phyloP scores from a whole-genome alignment of 2,329 filamentous ascomycete genomes.

The Apiospora kogelbergensis region DNA sequence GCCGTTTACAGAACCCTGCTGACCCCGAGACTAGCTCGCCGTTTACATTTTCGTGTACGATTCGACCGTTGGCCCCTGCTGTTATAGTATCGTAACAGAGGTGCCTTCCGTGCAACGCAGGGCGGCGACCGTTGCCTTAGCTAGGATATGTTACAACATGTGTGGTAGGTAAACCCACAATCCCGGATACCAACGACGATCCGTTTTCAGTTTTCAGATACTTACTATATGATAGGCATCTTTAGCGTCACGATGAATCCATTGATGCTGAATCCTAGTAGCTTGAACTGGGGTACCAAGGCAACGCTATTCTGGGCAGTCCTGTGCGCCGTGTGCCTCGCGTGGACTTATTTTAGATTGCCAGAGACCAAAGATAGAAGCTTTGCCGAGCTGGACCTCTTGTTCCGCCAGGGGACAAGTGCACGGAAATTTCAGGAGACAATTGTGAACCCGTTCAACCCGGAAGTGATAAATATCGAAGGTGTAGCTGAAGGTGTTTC shows the following conservation, averaged over 20 bases:
- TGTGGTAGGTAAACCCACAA: neutral
- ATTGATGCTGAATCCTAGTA: constrained; percentile 14
- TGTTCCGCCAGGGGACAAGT: constrained; percentile 14
- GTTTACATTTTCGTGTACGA: constrained; percentile 14
- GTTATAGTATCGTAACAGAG: constrained; percentile 16
- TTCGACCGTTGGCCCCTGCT: constrained; percentile 15
- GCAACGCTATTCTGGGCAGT: constrained; percentile 13
- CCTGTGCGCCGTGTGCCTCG: constrained; percentile 13
- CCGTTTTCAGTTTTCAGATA: neutral
- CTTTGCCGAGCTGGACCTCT: constrained; percentile 14
- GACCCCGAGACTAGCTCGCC: constrained; percentile 8
- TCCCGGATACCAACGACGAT: neutral
- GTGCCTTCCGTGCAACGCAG: constrained; percentile 15
- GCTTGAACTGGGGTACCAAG: constrained; percentile 14
- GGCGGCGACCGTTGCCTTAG: constrained; percentile 14
- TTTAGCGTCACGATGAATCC: constrained; percentile 15
- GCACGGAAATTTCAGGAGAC: constrained; percentile 14
- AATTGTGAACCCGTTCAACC: constrained; percentile 11
- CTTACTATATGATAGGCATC: constrained; percentile 11
- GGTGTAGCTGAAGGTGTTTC: neutral
- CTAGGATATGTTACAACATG: constrained; percentile 16
- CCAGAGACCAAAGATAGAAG: constrained; percentile 16
- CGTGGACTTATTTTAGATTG: constrained; percentile 17
- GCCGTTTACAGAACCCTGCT: neutral
- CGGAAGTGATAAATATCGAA: neutral